Evolutionary conservation across 164 flowering plant species (phyloP).

Genomic region (Annona squamosa): DNA sequence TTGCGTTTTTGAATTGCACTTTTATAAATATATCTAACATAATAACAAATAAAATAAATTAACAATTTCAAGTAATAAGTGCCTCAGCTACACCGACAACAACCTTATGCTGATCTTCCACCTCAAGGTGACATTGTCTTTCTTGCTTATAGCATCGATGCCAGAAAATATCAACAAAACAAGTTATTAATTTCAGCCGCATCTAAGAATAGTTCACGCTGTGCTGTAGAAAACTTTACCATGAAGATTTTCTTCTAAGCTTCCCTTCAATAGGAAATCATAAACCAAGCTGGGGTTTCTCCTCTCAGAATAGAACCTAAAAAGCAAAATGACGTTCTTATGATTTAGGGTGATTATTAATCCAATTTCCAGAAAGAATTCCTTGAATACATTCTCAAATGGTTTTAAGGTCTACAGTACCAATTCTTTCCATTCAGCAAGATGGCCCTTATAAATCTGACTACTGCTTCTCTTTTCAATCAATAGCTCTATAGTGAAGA

Average conservation of each 20-base stretch:
- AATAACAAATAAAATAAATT: no score
- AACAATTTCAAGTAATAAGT: slow-evolving; percentile 11
- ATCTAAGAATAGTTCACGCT: not conserved
- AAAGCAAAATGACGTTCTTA: slow-evolving; percentile 63
- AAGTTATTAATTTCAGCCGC: not conserved
- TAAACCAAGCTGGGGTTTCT: slow-evolving; percentile 71
- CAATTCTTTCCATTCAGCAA: slow-evolving; percentile 67
- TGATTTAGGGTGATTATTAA: slow-evolving; percentile 33
- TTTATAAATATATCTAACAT: no score
- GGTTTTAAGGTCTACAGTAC: slow-evolving; percentile 82
- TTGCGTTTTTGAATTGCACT: no score
- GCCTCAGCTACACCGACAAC: slow-evolving; percentile 94
- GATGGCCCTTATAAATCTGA: slow-evolving; percentile 68
- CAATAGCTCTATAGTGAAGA: slow-evolving; percentile 56
- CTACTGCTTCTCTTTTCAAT: slow-evolving; percentile 93
- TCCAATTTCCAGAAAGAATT: slow-evolving; percentile 60
- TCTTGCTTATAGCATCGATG: slow-evolving; percentile 12
- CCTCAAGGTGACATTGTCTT: slow-evolving; percentile 40
- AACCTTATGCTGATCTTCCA: slow-evolving; percentile 83
- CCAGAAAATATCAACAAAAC: not conserved
- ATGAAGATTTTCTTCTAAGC: slow-evolving; percentile 4
- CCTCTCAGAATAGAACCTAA: slow-evolving; percentile 78
- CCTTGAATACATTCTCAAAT: slow-evolving; percentile 59
- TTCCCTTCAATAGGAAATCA: slow-evolving; percentile 21
- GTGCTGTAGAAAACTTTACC: slow-evolving; percentile 19